Conservation (phyloP, 768 basidiomycete genomes). For the Pleurotus tuber-regium region DNA sequence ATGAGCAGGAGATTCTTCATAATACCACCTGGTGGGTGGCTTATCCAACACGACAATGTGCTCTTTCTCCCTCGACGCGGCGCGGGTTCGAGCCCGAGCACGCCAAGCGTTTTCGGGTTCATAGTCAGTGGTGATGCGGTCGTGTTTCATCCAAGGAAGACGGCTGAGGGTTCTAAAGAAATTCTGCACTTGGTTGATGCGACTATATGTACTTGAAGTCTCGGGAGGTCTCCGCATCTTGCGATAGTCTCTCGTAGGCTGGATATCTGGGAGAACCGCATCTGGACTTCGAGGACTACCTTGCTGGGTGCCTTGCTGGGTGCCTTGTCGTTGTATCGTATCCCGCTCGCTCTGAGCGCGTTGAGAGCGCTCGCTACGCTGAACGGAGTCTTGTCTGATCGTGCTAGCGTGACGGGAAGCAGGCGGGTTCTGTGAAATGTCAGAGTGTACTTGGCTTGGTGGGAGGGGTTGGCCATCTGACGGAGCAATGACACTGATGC, state of each 20-base stretch:
- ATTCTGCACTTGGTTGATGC: background rate
- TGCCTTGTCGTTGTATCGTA: background rate
- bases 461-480: background rate
- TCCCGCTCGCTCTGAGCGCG: background rate
- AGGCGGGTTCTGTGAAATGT: background rate
- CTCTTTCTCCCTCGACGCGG: background rate
- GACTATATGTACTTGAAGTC: background rate
- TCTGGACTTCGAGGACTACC: background rate
- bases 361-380: background rate
- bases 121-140: slow-evolving; percentile 3
- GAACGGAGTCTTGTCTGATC: background rate
- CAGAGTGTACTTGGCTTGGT: background rate
- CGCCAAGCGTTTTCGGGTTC: background rate
- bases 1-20: background rate
- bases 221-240: background rate
- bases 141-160: background rate
- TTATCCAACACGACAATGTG: background rate
- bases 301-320: background rate
- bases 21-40: slow-evolving; percentile 4
- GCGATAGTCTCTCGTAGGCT: slow-evolving; percentile 3
- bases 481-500: background rate
- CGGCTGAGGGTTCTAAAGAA: background rate
- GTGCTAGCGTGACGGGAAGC: background rate
- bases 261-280: background rate
- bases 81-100: too few relatives aligned